Percentiles rank a stretch among this genome's conserved stretches.
Evolutionary conservation across 2,329 filamentous ascomycete species (phyloP).

Genomic region (Orbilia quercus): DNA sequence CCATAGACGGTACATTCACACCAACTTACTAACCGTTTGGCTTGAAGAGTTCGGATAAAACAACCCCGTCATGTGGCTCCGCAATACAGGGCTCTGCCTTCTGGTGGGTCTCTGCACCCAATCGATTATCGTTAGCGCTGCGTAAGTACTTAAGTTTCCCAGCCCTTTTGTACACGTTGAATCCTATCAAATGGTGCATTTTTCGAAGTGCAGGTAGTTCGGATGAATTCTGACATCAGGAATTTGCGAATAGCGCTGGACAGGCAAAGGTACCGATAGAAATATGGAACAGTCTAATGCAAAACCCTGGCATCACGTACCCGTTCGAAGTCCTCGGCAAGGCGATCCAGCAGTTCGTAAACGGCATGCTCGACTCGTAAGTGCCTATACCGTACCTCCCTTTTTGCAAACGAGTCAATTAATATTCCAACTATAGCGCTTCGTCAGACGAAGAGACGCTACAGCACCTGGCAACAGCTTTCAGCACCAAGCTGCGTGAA

Average conservation of each 20-base stretch:
- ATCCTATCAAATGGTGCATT: no score
- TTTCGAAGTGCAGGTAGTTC: no score
- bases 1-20: neutral
- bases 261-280: neutral
- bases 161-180: neutral
- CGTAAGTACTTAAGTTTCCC: conserved; percentile 19
- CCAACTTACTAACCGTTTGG: no score
- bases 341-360: conserved; percentile 8
- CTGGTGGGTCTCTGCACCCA: conserved; percentile 7
- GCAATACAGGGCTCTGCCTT: neutral
- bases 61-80: conserved; percentile 1
- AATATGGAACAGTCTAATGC: conserved; percentile 1
- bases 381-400: neutral
- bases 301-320: conserved; percentile 1
- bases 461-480: neutral
- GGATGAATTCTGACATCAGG: no score
- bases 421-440: neutral
- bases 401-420: neutral
- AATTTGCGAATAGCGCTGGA: neutral
- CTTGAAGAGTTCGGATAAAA: neutral
- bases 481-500: conserved; percentile 16
- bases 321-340: conserved; percentile 7
- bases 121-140: conserved; percentile 1
- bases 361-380: conserved; percentile 11
- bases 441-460: conserved; percentile 2